Evolutionary conservation across 768 basidiomycete genomes (phyloP), one percentile per base, ranked within the genome.

Genomic region (Tephrocybe rancida): DNA sequence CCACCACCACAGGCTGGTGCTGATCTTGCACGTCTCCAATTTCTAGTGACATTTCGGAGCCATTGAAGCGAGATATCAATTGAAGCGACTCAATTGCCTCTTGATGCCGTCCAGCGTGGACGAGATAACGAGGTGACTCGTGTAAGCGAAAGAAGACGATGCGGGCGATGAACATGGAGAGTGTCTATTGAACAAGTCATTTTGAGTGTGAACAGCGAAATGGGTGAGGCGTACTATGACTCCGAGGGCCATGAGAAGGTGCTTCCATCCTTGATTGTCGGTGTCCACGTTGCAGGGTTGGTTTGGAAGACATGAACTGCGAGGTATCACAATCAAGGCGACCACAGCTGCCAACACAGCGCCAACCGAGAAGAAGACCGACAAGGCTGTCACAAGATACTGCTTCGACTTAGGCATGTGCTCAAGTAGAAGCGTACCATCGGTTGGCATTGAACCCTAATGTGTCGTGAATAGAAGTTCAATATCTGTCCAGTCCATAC

Each of bases 311-410:
- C 90, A 92, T 0, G 90, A 90, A 59, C 82, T 79, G 14, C 77
- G 72, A 1, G 97, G 97, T 30, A 99, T 81, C 48, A 95, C 78
- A 44, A 88, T 48, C 29, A 95, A 80, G 32, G 86, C 92, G 30
- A 95, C 83, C 9, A 93, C 65, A 0, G 95, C 92, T 1, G 93
- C 77, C 4, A 97, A 67, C 38, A 98, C 92, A 0, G 95, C 87
- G 42, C 96, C 96, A 34, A 97, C 71, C 5, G 93, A 95, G 77
- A 98, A 98, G 76, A 98, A 98, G n/a, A 95, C 83, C 3, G 93
- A 94, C 21, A 97, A 81, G 0, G 88, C 89, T 0, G 93, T 96
- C 48, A 98, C 87, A 26, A 98, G 82, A 66, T 96, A 94, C 62
- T 94, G 86, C 58, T 95, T 93, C n/a, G 83, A 83, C 58, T 87